phyloP scores from a whole-genome alignment of 345 rosid genomes.

The Eucalyptus erythrocorys region DNA sequence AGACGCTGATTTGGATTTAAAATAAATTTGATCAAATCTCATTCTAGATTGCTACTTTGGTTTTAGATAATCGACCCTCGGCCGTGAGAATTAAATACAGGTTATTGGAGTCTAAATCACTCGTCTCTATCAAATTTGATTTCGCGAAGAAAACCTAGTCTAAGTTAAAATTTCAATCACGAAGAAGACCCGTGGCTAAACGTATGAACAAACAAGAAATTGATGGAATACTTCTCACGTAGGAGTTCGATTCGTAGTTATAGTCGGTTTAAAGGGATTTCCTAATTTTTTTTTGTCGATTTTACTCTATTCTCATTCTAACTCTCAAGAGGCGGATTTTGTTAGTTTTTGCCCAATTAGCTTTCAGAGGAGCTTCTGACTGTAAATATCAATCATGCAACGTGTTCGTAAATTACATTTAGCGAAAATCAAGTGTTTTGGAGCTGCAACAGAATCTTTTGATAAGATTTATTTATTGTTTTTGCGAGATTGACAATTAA shows the following conservation, averaged over 20 bases:
- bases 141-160: rapidly evolving
- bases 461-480: background rate
- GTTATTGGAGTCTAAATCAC: background rate
- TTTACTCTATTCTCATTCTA: too few species aligned
- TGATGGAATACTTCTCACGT: background rate
- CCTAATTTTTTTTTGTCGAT: too few species aligned
- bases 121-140: background rate
- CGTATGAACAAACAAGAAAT: background rate
- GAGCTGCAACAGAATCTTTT: background rate
- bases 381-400: background rate
- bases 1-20: background rate
- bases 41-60: background rate
- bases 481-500: background rate
- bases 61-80: background rate
- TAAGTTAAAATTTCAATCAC: background rate
- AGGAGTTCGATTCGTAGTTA: background rate
- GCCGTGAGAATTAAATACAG: background rate
- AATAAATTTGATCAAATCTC: background rate
- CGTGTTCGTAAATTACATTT: background rate
- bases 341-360: background rate
- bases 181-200: background rate
- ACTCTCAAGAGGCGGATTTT: background rate
- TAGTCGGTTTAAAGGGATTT: background rate
- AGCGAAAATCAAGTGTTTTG: background rate
- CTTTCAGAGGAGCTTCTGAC: background rate